Base-by-base conservation (phyloP, 179 eudicot species). In the Nepenthes alata region DNA sequence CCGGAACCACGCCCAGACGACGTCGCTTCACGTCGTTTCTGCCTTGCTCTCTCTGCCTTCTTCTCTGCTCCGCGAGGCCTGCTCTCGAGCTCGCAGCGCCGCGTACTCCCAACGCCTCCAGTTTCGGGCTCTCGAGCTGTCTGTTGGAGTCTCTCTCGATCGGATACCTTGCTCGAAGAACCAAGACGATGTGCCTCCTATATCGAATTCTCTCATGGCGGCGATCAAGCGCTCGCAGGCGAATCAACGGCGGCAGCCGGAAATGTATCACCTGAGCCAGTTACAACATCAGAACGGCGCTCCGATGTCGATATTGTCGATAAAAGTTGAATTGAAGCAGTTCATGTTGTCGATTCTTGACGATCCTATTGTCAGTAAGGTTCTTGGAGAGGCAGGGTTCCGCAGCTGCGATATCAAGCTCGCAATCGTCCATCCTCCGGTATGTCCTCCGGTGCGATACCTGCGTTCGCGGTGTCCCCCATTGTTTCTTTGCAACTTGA, bases 151-250 rank as follows among this genome's bases (percentile, higher is more conserved):
- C 9, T 80, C 97, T 0, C 84, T 93, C 6, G 98, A 93, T 41
- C 79, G 95, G 0, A 70, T 87, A 1, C 83, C 87, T 10, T 68
- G 81, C 7, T 53, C 79, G 1, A 79, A 79, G 47, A 7, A 13
- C 47, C 75, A 37, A 0, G 77, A 80, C 37, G 77, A 79, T 67
- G 73, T 62, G 37, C 68, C 75, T 44, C 96, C 96, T 2, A 67
- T 93, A 0, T 81, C 97, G 3, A 93, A 93, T 62, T 89, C 98
- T 0, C 86, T 93, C 56, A 83, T 87, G 95, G 98, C 98, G 34
- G 97, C 97, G 36, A 83, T 90, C 25, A 90, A 87, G 50, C 69
- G 96, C 14, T 88, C 96, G 0, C 99, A 94, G n/a, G 99, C 99
- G 7, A 88, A 85, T 37, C 99, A 94, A 63, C 64, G 91, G 0